Evolutionary conservation across 1,284 basidiomycete genomes (phyloP).

Genomic region (Rhodotorula sp.): DNA sequence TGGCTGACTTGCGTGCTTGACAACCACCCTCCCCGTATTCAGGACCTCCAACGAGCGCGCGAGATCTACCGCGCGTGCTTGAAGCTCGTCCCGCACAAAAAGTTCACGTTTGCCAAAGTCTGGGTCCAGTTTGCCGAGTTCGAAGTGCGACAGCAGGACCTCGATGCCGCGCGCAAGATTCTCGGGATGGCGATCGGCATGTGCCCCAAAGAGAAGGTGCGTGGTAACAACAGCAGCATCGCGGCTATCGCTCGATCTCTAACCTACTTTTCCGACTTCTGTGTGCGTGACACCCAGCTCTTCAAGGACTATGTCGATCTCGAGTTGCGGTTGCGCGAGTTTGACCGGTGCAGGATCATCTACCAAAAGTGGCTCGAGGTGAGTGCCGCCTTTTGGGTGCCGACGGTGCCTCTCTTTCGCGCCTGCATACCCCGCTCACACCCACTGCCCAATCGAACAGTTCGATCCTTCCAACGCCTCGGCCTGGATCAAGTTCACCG

Average conservation of each 20-base stretch:
- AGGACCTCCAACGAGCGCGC: constrained; percentile 80
- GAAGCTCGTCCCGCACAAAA: constrained; percentile 86
- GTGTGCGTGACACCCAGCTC: constrained; percentile 49
- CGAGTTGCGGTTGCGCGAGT: constrained; percentile 75
- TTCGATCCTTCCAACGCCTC: constrained; percentile 84
- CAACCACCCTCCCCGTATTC: constrained; percentile 7
- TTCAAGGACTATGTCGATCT: constrained; percentile 94
- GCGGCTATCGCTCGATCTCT: not conserved
- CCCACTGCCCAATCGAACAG: constrained; percentile 50
- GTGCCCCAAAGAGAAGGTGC: constrained; percentile 81
- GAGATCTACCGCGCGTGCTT: constrained; percentile 92
- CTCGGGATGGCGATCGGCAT: constrained; percentile 89
- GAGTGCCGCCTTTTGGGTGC: constrained; percentile 34
- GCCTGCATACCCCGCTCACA: too few relatives aligned
- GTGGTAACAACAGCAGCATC: not conserved
- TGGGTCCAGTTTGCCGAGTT: constrained; percentile 91
- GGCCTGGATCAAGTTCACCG: constrained; percentile 97
- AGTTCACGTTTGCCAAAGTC: constrained; percentile 95
- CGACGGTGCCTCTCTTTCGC: not conserved
- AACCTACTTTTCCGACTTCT: not conserved
- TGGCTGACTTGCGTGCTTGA: not conserved
- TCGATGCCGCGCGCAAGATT: constrained; percentile 82
- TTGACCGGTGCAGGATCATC: constrained; percentile 85
- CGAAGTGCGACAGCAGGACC: constrained; percentile 80
- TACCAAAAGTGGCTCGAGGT: constrained; percentile 95